phyloP scores from a whole-genome alignment of 1,284 basidiomycete species.

The Cystobasidium slooffiae region DNA sequence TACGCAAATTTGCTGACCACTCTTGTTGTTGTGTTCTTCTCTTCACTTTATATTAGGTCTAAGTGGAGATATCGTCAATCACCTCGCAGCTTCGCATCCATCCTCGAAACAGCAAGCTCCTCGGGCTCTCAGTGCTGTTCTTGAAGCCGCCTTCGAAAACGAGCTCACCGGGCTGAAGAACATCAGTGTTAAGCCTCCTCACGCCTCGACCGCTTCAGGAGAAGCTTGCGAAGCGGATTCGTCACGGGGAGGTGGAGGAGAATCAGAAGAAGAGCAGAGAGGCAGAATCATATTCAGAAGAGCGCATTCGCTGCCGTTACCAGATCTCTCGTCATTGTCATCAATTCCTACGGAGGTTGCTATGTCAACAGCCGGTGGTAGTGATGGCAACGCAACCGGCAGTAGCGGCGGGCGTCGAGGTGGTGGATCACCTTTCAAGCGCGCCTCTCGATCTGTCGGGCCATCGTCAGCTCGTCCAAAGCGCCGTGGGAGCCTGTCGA shows the following conservation, averaged over 20 bases:
- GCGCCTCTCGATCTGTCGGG: not conserved
- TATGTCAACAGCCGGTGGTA: constrained; percentile 1
- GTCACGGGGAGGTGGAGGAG: not conserved
- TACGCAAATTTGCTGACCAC: too few relatives aligned
- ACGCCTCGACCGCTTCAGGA: too few relatives aligned
- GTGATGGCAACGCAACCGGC: not conserved
- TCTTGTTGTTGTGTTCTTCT: too few relatives aligned
- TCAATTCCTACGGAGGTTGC: not conserved
- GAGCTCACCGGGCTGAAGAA: not conserved
- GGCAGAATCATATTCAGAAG: not conserved
- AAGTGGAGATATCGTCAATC: too few relatives aligned
- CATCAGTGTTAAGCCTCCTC: too few relatives aligned
- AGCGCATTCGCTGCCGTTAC: not conserved
- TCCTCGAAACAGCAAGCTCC: not conserved
- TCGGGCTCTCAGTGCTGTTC: constrained; percentile 14
- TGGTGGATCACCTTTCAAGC: not conserved
- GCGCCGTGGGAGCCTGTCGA: not conserved
- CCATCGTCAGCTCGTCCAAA: not conserved
- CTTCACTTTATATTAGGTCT: too few relatives aligned
- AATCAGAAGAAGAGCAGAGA: not conserved
- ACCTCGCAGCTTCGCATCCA: not conserved
- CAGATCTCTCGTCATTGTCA: not conserved
- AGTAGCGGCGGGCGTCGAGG: constrained; percentile 4
- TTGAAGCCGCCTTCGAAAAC: not conserved
- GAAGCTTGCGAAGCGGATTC: too few relatives aligned